phyloP scores from a whole-genome alignment of 129 eudicot species.

The Centaurea solstitialis region DNA sequence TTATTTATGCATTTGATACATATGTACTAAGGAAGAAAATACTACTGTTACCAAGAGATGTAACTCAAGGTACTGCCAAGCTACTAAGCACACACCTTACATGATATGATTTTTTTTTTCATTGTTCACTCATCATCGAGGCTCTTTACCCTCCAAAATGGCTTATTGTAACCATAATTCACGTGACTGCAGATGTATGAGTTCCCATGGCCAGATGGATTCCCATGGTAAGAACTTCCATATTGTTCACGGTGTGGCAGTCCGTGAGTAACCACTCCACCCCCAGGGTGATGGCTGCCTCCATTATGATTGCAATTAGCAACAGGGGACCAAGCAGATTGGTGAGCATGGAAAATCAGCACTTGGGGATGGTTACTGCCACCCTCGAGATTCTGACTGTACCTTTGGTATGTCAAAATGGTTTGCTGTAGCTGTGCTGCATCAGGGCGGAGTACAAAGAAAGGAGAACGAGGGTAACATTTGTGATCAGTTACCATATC shows the following conservation, averaged over 20 bases:
- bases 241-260: conserved; percentile 1
- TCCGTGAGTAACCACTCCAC: not conserved
- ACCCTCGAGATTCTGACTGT: not conserved
- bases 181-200: not conserved
- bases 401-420: conserved; percentile 11
- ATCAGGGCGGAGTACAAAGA: not conserved
- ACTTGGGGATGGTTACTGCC: not conserved
- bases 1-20: not conserved
- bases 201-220: not conserved
- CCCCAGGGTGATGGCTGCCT: not conserved
- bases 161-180: not conserved
- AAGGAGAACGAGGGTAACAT: not conserved
- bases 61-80: not conserved
- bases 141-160: not conserved
- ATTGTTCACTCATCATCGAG: not conserved
- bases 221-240: conserved; percentile 9
- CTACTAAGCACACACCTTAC: conserved; percentile 1
- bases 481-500: conserved; percentile 6
- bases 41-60: not conserved
- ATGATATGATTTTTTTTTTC: not conserved
- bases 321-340: not conserved
- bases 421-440: conserved; percentile 22
- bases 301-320: conserved; percentile 17
- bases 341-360: not conserved
- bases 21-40: not conserved